These are phyloP conservation scores for Pilaira anomala DNA, from an alignment of 192 early-diverging fungal species.

Conservation along the genomic window DNA sequence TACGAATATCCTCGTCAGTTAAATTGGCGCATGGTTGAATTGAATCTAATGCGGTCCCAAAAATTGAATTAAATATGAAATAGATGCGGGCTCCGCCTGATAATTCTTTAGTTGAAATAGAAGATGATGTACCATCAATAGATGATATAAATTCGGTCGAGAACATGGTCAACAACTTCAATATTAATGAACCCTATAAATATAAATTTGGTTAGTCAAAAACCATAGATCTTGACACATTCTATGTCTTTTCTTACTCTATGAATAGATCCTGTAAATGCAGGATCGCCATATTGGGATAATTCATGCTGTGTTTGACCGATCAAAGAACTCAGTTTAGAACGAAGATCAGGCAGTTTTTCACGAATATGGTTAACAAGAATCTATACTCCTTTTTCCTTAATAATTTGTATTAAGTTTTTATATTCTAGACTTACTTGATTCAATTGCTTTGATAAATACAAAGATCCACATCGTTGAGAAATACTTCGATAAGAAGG, in stretches of 20 bases:
- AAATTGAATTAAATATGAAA: constrained; percentile 76
- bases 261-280: constrained; percentile 42
- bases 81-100: constrained; percentile 73
- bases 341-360: constrained; percentile 66
- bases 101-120: constrained; percentile 68
- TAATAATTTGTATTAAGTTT: neutral
- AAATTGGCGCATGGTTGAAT: constrained; percentile 66
- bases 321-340: constrained; percentile 67
- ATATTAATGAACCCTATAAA: constrained; percentile 51
- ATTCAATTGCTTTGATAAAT: constrained; percentile 67
- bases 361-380: constrained; percentile 74
- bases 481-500: constrained; percentile 70
- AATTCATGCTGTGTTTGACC: constrained; percentile 73
- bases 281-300: constrained; percentile 58
- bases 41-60: constrained; percentile 66
- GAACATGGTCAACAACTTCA: constrained; percentile 69
- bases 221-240: too few species aligned
- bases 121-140: constrained; percentile 65
- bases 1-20: constrained; percentile 68
- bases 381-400: constrained; percentile 37
- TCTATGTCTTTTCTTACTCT: constrained; percentile 23
- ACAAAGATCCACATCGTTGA: constrained; percentile 67
- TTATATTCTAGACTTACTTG: constrained; percentile 33
- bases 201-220: neutral
- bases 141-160: constrained; percentile 68